These are phyloP conservation scores for Globisporangium megalacanthum DNA, from an alignment of 352 stramenopile species.

Conservation along the genomic window DNA sequence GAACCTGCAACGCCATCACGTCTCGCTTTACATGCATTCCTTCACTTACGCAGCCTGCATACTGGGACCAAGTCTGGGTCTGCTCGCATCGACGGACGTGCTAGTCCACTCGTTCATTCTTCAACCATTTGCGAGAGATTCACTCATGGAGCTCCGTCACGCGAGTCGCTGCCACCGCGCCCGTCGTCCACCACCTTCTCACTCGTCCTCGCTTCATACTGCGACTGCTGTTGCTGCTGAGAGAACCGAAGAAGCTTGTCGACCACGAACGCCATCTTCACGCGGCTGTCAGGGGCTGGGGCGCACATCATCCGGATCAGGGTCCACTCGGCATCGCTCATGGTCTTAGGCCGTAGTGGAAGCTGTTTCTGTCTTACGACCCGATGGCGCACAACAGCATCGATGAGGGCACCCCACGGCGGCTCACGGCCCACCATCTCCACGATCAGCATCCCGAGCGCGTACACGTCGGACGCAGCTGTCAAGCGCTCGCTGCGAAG, in stretches of 20 bases:
- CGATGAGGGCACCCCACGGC: constrained; percentile 5
- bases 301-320: constrained; percentile 16
- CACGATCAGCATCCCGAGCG: constrained; percentile 2
- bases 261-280: constrained; percentile 9
- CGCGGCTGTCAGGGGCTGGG: constrained; percentile 1
- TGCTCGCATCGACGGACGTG: too few species aligned
- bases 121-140: too few species aligned
- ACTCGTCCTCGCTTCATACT: too few species aligned
- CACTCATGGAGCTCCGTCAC: too few species aligned
- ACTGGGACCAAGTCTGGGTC: too few species aligned
- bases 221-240: background rate
- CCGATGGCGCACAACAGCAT: constrained; percentile 3
- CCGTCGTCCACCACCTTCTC: too few species aligned
- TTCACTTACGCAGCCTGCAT: too few species aligned
- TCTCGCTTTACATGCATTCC: too few species aligned
- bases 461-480: background rate
- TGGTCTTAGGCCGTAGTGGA: background rate
- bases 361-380: constrained; percentile 2
- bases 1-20: too few species aligned
- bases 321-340: constrained; percentile 9
- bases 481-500: background rate
- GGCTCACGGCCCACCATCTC: constrained; percentile 10
- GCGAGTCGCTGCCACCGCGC: too few species aligned
- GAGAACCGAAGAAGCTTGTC: constrained; percentile 6
- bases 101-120: too few species aligned